Conservation (phyloP, 495 filamentous ascomycete genomes). For the Aspergillus affinis region DNA sequence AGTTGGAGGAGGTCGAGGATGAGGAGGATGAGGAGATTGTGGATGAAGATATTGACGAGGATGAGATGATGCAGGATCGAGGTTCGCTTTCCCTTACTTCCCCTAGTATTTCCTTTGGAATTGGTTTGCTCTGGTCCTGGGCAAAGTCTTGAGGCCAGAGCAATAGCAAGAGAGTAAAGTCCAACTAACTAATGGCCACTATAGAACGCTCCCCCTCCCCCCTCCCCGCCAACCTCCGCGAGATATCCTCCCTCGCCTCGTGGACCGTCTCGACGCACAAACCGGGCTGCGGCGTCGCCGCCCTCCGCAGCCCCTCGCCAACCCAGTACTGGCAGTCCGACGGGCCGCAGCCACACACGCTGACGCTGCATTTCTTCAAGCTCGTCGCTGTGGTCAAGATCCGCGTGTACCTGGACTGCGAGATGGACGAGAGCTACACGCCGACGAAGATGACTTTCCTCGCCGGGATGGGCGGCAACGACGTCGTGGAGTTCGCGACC, state of each 20-base stretch:
- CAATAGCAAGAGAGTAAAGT: too few species aligned
- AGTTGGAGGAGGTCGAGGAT: conserved; percentile 41
- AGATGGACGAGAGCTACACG: conserved; percentile 93
- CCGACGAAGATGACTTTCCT: conserved; percentile 85
- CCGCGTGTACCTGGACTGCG: conserved; percentile 86
- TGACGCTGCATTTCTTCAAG: conserved; percentile 94
- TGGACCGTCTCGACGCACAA: conserved; percentile 92
- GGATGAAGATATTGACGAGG: conserved; percentile 42
- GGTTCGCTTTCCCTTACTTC: conserved; percentile 23
- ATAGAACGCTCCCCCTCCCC: conserved; percentile 40
- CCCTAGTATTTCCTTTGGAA: not conserved
- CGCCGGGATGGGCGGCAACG: conserved; percentile 84
- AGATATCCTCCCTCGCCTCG: conserved; percentile 91
- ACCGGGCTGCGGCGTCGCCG: conserved; percentile 83
- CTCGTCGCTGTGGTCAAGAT: conserved; percentile 81
- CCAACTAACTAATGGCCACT: not conserved
- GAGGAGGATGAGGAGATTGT: conserved; percentile 38
- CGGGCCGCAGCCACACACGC: conserved; percentile 90
- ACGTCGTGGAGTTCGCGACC: conserved; percentile 77
- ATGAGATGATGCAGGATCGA: conserved; percentile 43
- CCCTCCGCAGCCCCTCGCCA: conserved; percentile 77
- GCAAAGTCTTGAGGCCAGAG: too few species aligned
- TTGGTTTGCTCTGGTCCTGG: too few species aligned
- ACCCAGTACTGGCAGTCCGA: conserved; percentile 94
- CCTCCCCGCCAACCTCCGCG: conserved; percentile 60